Conservation (phyloP, 2,329 filamentous ascomycete genomes). For the Alternaria sp. region DNA sequence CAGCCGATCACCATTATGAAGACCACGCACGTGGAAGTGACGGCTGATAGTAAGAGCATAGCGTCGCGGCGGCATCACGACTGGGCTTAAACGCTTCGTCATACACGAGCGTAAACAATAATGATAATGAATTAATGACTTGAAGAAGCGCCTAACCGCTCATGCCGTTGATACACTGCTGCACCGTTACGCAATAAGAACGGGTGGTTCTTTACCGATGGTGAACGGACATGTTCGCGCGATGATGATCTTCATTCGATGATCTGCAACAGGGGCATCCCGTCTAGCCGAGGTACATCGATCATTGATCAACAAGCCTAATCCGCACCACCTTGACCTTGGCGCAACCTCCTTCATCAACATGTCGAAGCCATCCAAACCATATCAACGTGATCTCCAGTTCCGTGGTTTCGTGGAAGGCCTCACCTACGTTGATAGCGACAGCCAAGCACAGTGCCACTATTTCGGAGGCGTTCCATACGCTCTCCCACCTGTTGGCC, state of each 20-base stretch:
- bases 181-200: neutral
- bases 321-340: neutral
- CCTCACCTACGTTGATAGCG: constrained; percentile 52
- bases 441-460: constrained; percentile 53
- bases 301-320: constrained; percentile 6
- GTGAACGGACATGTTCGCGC: neutral
- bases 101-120: neutral
- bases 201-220: too few relatives aligned
- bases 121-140: constrained; percentile 6
- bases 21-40: constrained; percentile 27
- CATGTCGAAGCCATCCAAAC: constrained; percentile 32
- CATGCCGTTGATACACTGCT: neutral
- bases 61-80: constrained; percentile 14
- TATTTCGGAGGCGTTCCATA: constrained; percentile 67
- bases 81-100: constrained; percentile 19
- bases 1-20: constrained; percentile 17
- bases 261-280: neutral
- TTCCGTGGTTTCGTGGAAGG: constrained; percentile 62
- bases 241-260: neutral
- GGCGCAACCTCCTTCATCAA: neutral
- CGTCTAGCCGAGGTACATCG: constrained; percentile 10
- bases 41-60: constrained; percentile 15
- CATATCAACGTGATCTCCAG: constrained; percentile 50
- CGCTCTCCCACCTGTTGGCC: constrained; percentile 59
- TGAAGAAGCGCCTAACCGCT: neutral